Evolutionary conservation across 2,329 filamentous ascomycete genomes (phyloP).

Genomic region (Aplosporella prunicola): DNA sequence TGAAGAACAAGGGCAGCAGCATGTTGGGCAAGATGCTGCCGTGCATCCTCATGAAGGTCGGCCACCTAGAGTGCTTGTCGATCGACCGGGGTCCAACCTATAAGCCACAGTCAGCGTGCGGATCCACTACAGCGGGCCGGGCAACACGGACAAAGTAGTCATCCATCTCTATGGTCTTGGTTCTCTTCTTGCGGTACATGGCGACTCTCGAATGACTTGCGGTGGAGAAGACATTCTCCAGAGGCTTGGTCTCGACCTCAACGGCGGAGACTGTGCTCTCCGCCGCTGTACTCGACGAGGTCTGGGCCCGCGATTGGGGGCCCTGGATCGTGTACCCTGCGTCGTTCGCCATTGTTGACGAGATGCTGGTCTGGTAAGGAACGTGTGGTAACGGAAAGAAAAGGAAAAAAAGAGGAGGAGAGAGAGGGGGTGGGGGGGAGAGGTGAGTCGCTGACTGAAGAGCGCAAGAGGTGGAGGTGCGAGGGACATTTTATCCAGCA

Average conservation of each 20-base stretch:
- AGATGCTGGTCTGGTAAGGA: background rate
- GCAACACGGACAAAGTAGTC: slow-evolving; percentile 48
- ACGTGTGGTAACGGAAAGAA: background rate
- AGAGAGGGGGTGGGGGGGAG: background rate
- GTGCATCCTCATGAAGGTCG: slow-evolving; percentile 64
- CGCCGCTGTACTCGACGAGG: too few relatives aligned
- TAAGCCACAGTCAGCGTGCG: slow-evolving; percentile 1
- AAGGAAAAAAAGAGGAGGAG: background rate
- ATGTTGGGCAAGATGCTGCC: slow-evolving; percentile 67
- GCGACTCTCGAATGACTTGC: background rate
- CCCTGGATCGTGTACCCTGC: background rate
- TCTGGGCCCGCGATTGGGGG: too few relatives aligned
- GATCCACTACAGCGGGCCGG: too few relatives aligned
- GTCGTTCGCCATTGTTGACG: background rate
- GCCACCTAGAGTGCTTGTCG: slow-evolving; percentile 66
- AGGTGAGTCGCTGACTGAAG: slow-evolving; percentile 5
- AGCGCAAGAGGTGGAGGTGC: background rate
- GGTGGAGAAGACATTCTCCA: slow-evolving; percentile 4
- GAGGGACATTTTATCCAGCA: background rate
- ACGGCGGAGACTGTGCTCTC: too few relatives aligned
- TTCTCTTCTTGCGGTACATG: slow-evolving; percentile 17
- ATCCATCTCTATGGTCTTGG: slow-evolving; percentile 35
- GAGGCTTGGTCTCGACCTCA: slow-evolving; percentile 6
- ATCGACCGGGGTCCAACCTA: slow-evolving; percentile 54
- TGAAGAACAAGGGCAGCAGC: slow-evolving; percentile 56